These are phyloP conservation scores for Polysphondylium violaceum DNA, from an alignment of 78 protist species.

Conservation along the genomic window DNA sequence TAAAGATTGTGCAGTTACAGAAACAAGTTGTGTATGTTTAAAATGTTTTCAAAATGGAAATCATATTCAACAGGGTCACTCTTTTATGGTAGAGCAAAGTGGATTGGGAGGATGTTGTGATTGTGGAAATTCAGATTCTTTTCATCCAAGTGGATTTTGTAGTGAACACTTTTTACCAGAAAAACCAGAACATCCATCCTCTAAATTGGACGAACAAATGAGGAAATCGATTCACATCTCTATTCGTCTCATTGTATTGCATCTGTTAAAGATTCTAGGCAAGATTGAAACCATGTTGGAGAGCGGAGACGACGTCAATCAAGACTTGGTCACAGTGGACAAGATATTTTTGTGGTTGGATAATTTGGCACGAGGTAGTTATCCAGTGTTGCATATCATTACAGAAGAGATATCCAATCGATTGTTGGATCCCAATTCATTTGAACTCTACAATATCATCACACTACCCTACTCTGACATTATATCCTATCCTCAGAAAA, in stretches of 20 bases:
- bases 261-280: background rate
- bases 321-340: background rate
- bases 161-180: conserved; percentile 14
- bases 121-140: conserved; percentile 68
- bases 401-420: conserved; percentile 39
- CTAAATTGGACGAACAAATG: background rate
- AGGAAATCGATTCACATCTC: background rate
- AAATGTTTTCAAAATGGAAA: conserved; percentile 46
- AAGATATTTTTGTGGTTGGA: conserved; percentile 29
- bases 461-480: conserved; percentile 21
- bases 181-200: conserved; percentile 41
- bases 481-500: background rate
- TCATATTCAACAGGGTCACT: conserved; percentile 45
- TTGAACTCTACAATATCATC: conserved; percentile 14
- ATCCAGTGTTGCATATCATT: conserved; percentile 34
- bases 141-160: conserved; percentile 31
- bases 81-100: conserved; percentile 64
- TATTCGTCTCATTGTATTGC: background rate
- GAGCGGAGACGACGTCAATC: background rate
- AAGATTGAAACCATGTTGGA: background rate
- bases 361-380: background rate
- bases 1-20: conserved; percentile 61
- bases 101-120: conserved; percentile 70
- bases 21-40: conserved; percentile 55
- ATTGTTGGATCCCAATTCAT: conserved; percentile 1